A percentile compares a stretch with the other conserved stretches of the same genome.
These are phyloP conservation scores for Pichia californica DNA, from an alignment of 805 yeast genomes.

Conservation along the genomic window DNA sequence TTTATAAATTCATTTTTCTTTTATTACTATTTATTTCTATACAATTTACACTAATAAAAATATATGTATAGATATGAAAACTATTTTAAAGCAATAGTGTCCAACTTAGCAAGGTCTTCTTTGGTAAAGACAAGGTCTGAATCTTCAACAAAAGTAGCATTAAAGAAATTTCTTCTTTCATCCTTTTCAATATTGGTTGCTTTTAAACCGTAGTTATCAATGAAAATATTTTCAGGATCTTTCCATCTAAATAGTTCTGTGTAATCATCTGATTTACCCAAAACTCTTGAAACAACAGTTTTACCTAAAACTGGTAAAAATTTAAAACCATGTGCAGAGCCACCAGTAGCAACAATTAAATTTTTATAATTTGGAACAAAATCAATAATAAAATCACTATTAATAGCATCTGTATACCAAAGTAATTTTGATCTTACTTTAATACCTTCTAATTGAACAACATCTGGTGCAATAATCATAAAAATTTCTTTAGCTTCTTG, in stretches of 20 bases:
- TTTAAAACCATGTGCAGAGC: conserved; percentile 21
- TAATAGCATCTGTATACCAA: conserved; percentile 21
- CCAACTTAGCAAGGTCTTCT: no score
- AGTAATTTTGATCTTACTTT: conserved; percentile 3
- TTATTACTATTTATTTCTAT: no score
- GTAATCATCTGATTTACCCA: conserved; percentile 9
- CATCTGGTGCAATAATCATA: conserved; percentile 7
- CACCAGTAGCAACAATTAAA: conserved; percentile 20
- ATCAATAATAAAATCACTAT: conserved; percentile 21
- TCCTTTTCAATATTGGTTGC: background rate
- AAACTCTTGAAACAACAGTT: conserved; percentile 13
- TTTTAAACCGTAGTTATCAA: conserved; percentile 14
- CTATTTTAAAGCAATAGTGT: no score
- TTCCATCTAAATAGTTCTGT: conserved; percentile 18
- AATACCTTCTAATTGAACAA: background rate
- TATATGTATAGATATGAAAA: no score
- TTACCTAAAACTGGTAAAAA: conserved; percentile 20
- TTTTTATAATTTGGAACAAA: conserved; percentile 18
- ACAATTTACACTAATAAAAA: no score
- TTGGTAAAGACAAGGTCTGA: no score
- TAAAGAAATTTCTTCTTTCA: no score
- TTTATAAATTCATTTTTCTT: no score
- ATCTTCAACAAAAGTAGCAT: no score
- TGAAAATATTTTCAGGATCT: conserved; percentile 10
- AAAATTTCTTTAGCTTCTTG: conserved; percentile 16